Conservation (phyloP, 2,329 filamentous ascomycete species). For the Fusarium subglutinans region DNA sequence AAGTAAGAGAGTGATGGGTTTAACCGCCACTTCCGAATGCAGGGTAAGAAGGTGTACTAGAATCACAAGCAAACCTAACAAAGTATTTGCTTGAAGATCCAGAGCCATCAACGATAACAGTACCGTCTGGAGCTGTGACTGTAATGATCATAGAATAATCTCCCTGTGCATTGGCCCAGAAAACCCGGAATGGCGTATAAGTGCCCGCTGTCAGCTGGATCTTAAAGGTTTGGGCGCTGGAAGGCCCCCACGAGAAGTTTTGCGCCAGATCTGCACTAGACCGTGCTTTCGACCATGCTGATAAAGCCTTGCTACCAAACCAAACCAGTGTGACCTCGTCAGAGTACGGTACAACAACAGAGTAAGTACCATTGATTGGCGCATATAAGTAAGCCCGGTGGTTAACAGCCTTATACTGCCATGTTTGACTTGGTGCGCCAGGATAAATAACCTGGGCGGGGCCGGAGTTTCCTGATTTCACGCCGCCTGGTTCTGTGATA, state of each 20-base stretch:
- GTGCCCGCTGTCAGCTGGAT: background rate
- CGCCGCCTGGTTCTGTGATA: background rate
- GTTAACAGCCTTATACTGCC: background rate
- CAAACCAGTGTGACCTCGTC: background rate
- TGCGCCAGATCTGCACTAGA: background rate
- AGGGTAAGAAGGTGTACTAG: background rate
- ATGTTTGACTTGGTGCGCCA: background rate
- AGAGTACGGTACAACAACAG: background rate
- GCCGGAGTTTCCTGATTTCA: background rate
- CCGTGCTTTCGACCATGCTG: background rate
- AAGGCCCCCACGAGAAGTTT: background rate
- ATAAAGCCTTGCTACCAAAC: background rate
- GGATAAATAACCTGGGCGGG: background rate
- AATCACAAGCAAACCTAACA: background rate
- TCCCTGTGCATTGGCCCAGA: conserved; percentile 1
- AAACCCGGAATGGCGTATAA: background rate
- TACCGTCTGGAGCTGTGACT: background rate
- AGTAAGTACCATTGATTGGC: background rate
- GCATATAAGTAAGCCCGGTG: background rate
- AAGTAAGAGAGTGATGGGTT: background rate
- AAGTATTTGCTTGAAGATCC: background rate
- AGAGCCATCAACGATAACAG: background rate
- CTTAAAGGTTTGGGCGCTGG: background rate
- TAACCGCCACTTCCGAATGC: background rate
- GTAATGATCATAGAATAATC: background rate